Conservation (phyloP, 2,329 filamentous ascomycete species). For the Albifimbria verrucaria region DNA sequence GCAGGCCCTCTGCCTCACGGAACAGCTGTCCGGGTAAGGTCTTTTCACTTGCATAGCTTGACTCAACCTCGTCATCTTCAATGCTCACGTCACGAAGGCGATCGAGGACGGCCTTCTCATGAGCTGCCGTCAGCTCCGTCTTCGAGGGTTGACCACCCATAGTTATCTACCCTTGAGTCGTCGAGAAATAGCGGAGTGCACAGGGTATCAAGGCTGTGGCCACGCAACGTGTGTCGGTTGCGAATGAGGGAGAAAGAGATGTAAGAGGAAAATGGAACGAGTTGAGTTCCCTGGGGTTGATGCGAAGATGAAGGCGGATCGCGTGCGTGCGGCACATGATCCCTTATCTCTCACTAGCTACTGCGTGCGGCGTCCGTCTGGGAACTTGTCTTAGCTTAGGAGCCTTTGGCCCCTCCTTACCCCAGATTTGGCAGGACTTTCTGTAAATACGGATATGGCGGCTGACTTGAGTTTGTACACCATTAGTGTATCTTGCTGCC, state of each 20-base stretch:
- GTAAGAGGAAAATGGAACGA: conserved; percentile 1
- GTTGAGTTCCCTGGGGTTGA: neutral
- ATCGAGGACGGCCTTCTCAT: conserved; percentile 42
- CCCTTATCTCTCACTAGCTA: neutral
- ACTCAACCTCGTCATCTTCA: conserved; percentile 51
- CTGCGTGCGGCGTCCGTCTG: no score
- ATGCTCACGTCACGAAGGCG: conserved; percentile 43
- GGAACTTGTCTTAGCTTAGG: no score
- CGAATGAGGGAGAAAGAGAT: neutral
- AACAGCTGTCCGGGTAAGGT: conserved; percentile 4
- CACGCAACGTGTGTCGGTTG: no score
- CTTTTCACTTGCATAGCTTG: conserved; percentile 37
- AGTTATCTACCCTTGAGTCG: conserved; percentile 1
- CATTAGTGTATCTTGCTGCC: no score
- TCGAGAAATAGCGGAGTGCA: neutral
- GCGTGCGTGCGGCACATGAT: neutral
- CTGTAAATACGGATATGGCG: neutral
- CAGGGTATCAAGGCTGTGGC: neutral
- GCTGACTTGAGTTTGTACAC: no score
- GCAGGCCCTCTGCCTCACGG: conserved; percentile 42
- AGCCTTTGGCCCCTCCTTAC: neutral
- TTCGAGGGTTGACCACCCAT: conserved; percentile 48
- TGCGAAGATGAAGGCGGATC: neutral
- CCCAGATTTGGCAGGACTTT: neutral
- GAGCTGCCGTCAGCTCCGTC: conserved; percentile 21